phyloP scores from a whole-genome alignment of 306 rosid genomes.

The Trifolium fragiferum region DNA sequence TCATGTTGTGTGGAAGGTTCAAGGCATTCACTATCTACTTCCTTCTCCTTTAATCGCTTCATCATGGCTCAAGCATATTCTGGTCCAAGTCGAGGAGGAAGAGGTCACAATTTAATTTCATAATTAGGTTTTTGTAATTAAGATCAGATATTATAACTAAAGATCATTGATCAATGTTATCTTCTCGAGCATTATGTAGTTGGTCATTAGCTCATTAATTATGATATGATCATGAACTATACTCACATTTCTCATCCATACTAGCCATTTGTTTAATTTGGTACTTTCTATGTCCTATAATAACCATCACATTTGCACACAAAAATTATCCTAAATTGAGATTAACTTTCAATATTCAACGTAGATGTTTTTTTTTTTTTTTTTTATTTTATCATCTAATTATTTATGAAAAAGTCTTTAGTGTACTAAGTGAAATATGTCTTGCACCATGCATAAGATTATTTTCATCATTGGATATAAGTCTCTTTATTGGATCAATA shows the following conservation, averaged over 20 bases:
- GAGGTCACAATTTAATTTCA: constrained; percentile 46
- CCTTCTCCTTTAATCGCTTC: constrained; percentile 23
- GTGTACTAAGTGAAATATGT: too few species aligned
- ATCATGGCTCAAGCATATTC: constrained; percentile 56
- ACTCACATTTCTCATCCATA: background rate
- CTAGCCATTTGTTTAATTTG: background rate
- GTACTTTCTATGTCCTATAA: background rate
- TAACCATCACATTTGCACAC: too few species aligned
- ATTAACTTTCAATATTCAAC: too few species aligned
- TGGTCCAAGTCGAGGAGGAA: constrained; percentile 60
- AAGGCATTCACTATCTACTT: constrained; percentile 38
- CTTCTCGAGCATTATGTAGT: background rate
- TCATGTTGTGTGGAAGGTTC: constrained; percentile 49
- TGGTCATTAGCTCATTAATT: background rate
- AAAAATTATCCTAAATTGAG: too few species aligned
- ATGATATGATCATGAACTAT: background rate
- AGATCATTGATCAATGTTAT: background rate
- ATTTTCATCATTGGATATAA: too few species aligned
- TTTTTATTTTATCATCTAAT: too few species aligned
- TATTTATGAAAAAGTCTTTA: too few species aligned
- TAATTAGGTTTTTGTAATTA: background rate
- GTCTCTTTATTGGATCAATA: too few species aligned
- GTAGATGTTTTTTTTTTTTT: too few species aligned
- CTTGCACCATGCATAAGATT: too few species aligned
- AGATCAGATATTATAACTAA: background rate